These are phyloP conservation scores for Aspergillus fischeri DNA, from an alignment of 2,329 filamentous ascomycete genomes.

Conservation along the genomic window DNA sequence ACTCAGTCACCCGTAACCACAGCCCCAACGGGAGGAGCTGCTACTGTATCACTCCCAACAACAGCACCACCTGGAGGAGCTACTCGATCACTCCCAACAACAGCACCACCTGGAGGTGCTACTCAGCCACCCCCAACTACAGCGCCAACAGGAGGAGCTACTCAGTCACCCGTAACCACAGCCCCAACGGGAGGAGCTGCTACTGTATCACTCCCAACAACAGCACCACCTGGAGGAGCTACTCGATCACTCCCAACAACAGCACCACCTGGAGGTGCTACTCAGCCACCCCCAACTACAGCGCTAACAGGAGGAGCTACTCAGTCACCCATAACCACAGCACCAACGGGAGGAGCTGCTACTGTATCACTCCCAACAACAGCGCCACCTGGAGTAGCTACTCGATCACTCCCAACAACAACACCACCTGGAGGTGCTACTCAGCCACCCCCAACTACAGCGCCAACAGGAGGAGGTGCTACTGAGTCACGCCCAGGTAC, in stretches of 20 bases:
- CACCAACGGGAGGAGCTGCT: background rate
- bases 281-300: background rate
- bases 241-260: background rate
- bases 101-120: background rate
- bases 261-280: background rate
- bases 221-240: background rate
- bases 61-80: background rate
- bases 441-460: no score
- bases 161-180: no score
- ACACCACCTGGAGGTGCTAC: background rate
- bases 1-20: no score
- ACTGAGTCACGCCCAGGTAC: background rate
- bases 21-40: background rate
- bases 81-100: background rate
- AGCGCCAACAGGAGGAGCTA: background rate
- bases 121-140: background rate
- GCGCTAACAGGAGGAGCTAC: background rate
- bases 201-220: background rate
- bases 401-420: background rate
- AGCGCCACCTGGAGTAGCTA: background rate
- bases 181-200: background rate
- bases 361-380: background rate
- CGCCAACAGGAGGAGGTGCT: background rate
- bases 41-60: background rate
- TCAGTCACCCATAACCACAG: no score